Conservation (phyloP, 129 eudicot species). For the Kitagawia praeruptora region DNA sequence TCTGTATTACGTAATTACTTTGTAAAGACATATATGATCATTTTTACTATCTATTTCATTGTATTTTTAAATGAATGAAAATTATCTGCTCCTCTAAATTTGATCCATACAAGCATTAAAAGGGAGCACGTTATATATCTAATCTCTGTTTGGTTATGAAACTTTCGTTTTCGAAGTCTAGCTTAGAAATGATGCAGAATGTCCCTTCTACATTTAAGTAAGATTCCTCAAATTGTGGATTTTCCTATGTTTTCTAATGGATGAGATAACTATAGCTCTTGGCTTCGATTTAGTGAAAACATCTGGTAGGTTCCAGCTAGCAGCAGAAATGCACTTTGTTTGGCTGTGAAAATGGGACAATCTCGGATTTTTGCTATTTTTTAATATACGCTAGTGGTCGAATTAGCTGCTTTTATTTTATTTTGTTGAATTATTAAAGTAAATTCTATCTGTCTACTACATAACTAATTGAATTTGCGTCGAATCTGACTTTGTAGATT, state of each 20-base stretch:
- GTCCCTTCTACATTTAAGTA: neutral
- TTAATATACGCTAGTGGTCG: neutral
- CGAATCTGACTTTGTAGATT: too few species aligned
- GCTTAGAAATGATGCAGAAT: neutral
- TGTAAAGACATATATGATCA: too few species aligned
- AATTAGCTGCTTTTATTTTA: too few species aligned
- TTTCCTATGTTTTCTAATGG: neutral
- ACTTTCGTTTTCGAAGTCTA: neutral
- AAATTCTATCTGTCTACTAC: too few species aligned
- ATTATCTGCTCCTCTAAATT: neutral
- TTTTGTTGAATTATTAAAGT: too few species aligned
- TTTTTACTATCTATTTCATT: too few species aligned
- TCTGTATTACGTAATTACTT: too few species aligned
- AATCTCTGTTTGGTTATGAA: neutral
- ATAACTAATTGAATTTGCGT: too few species aligned
- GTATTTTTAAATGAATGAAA: neutral
- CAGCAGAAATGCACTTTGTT: neutral
- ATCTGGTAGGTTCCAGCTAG: neutral
- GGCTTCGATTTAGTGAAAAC: neutral
- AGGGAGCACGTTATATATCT: neutral
- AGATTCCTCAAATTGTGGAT: neutral
- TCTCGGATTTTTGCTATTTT: too few species aligned
- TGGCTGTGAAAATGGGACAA: conserved; percentile 2
- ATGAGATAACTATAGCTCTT: neutral
- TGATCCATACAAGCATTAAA: neutral